phyloP scores from a whole-genome alignment of 1,284 basidiomycete genomes.

The Austroboletus niveus region DNA sequence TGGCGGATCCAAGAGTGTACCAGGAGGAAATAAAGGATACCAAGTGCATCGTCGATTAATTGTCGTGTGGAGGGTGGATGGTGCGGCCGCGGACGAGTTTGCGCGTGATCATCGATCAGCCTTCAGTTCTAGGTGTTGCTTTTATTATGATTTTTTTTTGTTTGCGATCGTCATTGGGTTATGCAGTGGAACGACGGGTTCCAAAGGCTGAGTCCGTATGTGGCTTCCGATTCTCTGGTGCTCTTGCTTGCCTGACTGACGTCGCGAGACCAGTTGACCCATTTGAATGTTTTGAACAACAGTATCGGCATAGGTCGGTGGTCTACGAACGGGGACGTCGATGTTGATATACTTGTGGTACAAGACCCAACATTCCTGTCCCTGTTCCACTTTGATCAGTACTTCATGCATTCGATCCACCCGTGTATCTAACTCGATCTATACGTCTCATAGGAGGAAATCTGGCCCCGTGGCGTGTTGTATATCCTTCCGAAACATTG shows the following conservation, averaged over 20 bases:
- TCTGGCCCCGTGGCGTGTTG: slow-evolving; percentile 75
- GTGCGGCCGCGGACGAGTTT: slow-evolving; percentile 33
- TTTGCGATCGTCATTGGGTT: slow-evolving; percentile 1
- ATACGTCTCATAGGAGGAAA: slow-evolving; percentile 47
- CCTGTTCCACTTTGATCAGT: slow-evolving; percentile 48
- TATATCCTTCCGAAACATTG: slow-evolving; percentile 72
- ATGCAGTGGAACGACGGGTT: slow-evolving; percentile 65
- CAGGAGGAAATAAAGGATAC: slow-evolving; percentile 43
- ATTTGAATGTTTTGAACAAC: slow-evolving; percentile 78
- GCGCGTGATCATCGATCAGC: slow-evolving; percentile 56
- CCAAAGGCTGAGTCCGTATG: slow-evolving; percentile 78
- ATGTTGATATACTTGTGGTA: slow-evolving; percentile 37
- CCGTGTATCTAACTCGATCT: slow-evolving; percentile 50
- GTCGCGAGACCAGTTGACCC: slow-evolving; percentile 55
- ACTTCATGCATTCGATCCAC: too few relatives aligned
- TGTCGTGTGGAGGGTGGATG: slow-evolving; percentile 58
- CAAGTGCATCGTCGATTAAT: slow-evolving; percentile 57
- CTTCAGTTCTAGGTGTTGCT: slow-evolving; percentile 70
- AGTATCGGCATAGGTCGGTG: slow-evolving; percentile 61
- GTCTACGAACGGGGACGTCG: slow-evolving; percentile 44
- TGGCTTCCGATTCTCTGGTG: slow-evolving; percentile 3
- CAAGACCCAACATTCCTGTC: slow-evolving; percentile 43
- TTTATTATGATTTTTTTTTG: not conserved
- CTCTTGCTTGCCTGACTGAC: not conserved
- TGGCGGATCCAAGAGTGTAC: slow-evolving; percentile 38